These are phyloP conservation scores for Lepidium campestre DNA, from an alignment of 441 rosid genomes.

Conservation along the genomic window DNA sequence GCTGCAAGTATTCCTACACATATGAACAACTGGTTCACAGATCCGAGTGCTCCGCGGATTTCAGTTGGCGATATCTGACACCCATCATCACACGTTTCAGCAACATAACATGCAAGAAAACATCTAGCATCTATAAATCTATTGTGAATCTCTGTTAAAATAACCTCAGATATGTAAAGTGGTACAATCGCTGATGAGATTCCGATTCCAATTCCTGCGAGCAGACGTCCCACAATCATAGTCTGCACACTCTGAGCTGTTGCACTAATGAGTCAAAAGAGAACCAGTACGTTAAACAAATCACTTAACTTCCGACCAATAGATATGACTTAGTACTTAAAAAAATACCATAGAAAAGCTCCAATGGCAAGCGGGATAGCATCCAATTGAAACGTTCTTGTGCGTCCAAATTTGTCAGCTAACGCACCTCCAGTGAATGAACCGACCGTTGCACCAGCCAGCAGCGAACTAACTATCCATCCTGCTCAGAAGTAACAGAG, in stretches of 20 bases:
- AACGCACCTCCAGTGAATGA: conserved; percentile 92
- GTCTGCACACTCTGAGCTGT: conserved; percentile 85
- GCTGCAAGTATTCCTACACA: conserved; percentile 96
- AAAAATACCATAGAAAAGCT: conserved; percentile 64
- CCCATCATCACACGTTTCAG: conserved; percentile 15
- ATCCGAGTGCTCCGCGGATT: conserved; percentile 97
- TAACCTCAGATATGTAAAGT: conserved; percentile 97
- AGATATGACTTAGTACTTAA: neutral
- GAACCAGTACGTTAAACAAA: conserved; percentile 16
- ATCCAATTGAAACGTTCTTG: conserved; percentile 84
- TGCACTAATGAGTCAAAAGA: conserved; percentile 43
- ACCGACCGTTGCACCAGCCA: conserved; percentile 95
- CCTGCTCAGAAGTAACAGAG: conserved; percentile 41
- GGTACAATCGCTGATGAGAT: conserved; percentile 96
- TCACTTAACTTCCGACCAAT: neutral
- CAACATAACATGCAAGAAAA: neutral
- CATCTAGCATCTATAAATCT: neutral
- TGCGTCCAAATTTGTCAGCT: conserved; percentile 96
- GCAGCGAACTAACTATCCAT: conserved; percentile 94
- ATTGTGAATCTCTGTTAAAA: neutral
- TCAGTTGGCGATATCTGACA: conserved; percentile 94
- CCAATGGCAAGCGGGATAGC: conserved; percentile 90
- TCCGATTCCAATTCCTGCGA: conserved; percentile 97
- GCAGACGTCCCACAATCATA: conserved; percentile 93
- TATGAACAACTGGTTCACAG: conserved; percentile 92